Base-by-base conservation (phyloP, 2,329 filamentous ascomycete genomes). In the Pseudogymnoascus sp. region DNA sequence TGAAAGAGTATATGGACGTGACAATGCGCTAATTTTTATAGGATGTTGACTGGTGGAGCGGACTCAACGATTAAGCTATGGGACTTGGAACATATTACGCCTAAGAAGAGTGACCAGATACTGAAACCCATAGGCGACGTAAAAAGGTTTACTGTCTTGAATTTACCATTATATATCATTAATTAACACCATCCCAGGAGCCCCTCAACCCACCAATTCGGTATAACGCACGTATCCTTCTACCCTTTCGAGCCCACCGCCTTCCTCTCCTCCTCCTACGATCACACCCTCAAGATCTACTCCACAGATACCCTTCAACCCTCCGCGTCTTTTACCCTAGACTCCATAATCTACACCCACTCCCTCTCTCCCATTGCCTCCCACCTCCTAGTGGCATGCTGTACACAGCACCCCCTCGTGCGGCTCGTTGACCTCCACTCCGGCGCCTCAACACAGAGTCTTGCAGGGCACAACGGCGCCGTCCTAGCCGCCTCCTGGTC, bases 391-490 rank as follows among this genome's bases (percentile, higher is more conserved):
- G 89, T 97, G 8, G 91, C 93, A 8, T 94, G 91, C 69, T 92
- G 89, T 0, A 95, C 91, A 0, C 91, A 95, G 65, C 86, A 94
- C 70, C 90, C 90, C 6, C 82, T 89, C 25, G 88, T 96, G 12
- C 86, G 91, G 14, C 82, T 97, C 6, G 84, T 97, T 5, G 93
- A 97, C 71, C 79, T 97, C 35, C 88, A 89, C 59, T 92, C 91
- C 0, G 91, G 91, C 2, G 82, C 91, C 14, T 84, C 82, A 57
- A 86, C 88, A 1, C 88, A 91, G 69, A 84, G 86, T 1, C 78
- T 92, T 30, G 80, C 87, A 1, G 86, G 88, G 0, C 86, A 89
- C 64, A 78, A 83, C 37, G 85, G 85, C 0, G 84, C 86, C 4
- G 81, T 91, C 1, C 75, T 91, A 4, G 82, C 86, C 0, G 79